These are phyloP conservation scores for Crithidia acanthocephali DNA, from an alignment of 208 protist genomes.

Conservation along the genomic window DNA sequence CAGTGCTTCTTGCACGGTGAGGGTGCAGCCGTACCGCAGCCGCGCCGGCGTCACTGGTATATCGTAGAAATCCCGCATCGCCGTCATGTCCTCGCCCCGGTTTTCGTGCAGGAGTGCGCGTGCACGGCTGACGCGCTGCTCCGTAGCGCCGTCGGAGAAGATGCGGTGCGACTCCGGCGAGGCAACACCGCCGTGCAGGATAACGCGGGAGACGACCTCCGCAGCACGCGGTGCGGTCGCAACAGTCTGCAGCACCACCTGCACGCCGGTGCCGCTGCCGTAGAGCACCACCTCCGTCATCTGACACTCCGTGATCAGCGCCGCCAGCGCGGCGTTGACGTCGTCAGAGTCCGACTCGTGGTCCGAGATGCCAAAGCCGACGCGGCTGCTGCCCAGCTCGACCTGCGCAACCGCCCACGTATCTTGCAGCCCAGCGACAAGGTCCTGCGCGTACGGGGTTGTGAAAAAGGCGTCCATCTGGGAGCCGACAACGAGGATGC, in stretches of 20 bases:
- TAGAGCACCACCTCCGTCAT: constrained; percentile 74
- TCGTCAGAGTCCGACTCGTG: constrained; percentile 75
- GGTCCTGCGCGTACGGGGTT: constrained; percentile 58
- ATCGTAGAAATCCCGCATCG: constrained; percentile 64
- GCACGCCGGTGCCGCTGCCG: constrained; percentile 74
- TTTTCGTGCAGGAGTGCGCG: constrained; percentile 42
- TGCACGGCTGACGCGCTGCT: constrained; percentile 40
- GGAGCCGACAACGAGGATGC: constrained; percentile 75
- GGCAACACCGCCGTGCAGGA: constrained; percentile 72
- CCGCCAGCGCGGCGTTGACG: constrained; percentile 62
- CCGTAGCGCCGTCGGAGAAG: constrained; percentile 40
- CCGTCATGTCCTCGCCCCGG: constrained; percentile 50
- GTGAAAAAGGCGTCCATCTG: constrained; percentile 70
- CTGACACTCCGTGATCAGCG: constrained; percentile 47
- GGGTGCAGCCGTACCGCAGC: constrained; percentile 41
- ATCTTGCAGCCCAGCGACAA: constrained; percentile 40
- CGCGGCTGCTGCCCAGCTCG: constrained; percentile 58
- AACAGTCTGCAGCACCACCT: constrained; percentile 70
- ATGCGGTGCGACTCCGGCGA: constrained; percentile 32
- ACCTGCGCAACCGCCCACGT: constrained; percentile 69
- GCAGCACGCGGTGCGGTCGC: constrained; percentile 29
- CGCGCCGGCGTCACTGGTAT: constrained; percentile 72
- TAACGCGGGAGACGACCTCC: constrained; percentile 54
- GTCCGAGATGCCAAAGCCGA: constrained; percentile 58
- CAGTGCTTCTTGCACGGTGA: constrained; percentile 78